Base-by-base conservation (phyloP, 306 rosid species). In the Hippophae tibetana region DNA sequence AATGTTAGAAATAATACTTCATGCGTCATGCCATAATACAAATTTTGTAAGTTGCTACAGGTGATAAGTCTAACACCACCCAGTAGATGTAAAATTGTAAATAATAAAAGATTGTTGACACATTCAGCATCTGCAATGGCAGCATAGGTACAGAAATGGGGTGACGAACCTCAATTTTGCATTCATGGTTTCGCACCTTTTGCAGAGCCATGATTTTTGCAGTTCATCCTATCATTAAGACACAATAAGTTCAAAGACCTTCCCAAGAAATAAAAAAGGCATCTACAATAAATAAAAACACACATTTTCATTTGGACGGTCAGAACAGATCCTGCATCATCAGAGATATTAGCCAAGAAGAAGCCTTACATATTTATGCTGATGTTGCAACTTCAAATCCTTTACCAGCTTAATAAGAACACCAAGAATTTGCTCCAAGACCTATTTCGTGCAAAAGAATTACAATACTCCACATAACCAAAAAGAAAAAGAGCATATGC, bases 331-430 rank as follows among this genome's bases (percentile, higher is more conserved):
- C 61, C 12, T 59, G 12, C 52, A 44, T 40, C 59, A 66, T 72
- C 61, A 23, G 61, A 57, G 18, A 54, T 31, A 55, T 46, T 66
- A 60, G 54, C 57, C 71, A 62, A 59, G 43, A 47, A 42, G 14
- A 60, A 52, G 55, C 52, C 85, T 75, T 69, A 88, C 97, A 64
- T 82, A 82, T 80, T 86, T 88, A 61, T 88, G 94, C 59, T 93
- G 99, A 74, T 84, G 95, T 57, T 86, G 95, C 82, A 88, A 77
- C 83, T 88, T 88, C 85, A 93, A 79, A 82, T 86, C 95, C 75
- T 84, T 82, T 64, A 93, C 95, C 53, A 93, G 86, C 81, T 84
- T 93, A 57, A 84, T 82, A 62, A 88, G 90, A 52, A 93, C 89
- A 52, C 84, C 95, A 72, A 93, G 81, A 58, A 88, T 88, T 84